Evolutionary conservation across 257 asterid genomes (phyloP).

Genomic region (Lithospermum erythrorhizon): DNA sequence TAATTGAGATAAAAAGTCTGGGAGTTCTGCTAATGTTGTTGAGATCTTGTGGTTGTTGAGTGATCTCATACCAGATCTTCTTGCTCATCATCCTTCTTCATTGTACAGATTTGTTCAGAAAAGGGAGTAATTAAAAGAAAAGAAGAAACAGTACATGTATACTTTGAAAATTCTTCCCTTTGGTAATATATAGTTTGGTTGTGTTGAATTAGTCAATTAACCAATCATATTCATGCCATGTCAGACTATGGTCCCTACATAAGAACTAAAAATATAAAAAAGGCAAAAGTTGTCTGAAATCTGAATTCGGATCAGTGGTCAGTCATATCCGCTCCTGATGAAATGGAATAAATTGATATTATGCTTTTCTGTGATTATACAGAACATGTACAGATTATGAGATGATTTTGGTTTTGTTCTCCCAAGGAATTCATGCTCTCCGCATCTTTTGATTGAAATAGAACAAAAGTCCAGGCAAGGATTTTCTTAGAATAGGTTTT

Average conservation of each 20-base stretch:
- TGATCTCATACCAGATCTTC: not conserved
- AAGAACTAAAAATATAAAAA: not conserved
- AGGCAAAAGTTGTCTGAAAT: not conserved
- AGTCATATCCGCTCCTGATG: not conserved
- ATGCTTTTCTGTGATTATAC: not conserved
- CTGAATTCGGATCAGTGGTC: not conserved
- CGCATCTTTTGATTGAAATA: not conserved
- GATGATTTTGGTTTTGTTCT: not conserved
- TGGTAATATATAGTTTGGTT: not conserved
- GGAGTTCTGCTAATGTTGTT: not conserved
- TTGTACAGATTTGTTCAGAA: not conserved
- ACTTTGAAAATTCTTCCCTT: no score
- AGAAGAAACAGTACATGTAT: no score
- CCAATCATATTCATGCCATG: not conserved
- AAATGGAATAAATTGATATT: not conserved
- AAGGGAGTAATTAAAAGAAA: no score
- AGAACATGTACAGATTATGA: not conserved
- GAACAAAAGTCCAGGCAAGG: not conserved
- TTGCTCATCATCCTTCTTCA: not conserved
- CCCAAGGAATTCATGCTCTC: not conserved
- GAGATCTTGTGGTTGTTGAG: not conserved
- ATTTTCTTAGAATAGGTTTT: no score
- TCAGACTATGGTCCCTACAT: not conserved
- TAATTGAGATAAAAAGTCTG: not conserved
- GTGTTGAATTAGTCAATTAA: constrained; percentile 1